Conservation (phyloP, 2,329 filamentous ascomycete species). For the Trichoderma sp. region DNA sequence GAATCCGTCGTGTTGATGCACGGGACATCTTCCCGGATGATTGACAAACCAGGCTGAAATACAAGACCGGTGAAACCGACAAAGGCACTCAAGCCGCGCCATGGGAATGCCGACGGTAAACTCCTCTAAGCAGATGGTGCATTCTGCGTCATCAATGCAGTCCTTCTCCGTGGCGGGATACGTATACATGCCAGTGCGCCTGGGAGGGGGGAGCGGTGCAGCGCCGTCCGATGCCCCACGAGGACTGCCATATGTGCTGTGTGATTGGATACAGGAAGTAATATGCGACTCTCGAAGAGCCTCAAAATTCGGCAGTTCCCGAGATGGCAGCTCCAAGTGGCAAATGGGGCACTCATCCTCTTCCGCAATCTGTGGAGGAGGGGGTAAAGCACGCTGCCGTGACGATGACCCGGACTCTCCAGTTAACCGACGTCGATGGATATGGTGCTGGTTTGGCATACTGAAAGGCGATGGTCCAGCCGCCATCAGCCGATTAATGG, state of each 20-base stretch:
- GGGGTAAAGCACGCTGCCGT: constrained; percentile 40
- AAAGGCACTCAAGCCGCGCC: constrained; percentile 66
- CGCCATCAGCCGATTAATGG: constrained; percentile 42
- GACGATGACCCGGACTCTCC: constrained; percentile 37
- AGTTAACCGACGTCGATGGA: constrained; percentile 32
- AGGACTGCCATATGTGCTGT: constrained; percentile 49
- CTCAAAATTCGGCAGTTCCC: constrained; percentile 53
- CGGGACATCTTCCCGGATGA: constrained; percentile 62
- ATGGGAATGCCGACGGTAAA: constrained; percentile 61
- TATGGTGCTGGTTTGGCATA: constrained; percentile 31
- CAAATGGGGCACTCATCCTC: constrained; percentile 81
- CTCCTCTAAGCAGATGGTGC: constrained; percentile 66
- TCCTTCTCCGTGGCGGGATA: constrained; percentile 67
- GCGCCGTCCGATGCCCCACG: constrained; percentile 28
- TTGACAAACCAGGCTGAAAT: constrained; percentile 62
- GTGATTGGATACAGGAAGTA: constrained; percentile 53
- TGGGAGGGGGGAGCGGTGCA: constrained; percentile 34
- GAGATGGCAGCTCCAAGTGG: constrained; percentile 65
- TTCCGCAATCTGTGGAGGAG: constrained; percentile 57
- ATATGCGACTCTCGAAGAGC: constrained; percentile 58
- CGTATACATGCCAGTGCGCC: constrained; percentile 61
- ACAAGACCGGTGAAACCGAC: constrained; percentile 61
- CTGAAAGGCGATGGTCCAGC: constrained; percentile 34
- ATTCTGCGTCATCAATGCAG: constrained; percentile 65
- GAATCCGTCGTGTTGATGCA: constrained; percentile 63